Evolutionary conservation across 2,329 filamentous ascomycete genomes (phyloP).

Genomic region (Ophiostoma himal-ulmi): DNA sequence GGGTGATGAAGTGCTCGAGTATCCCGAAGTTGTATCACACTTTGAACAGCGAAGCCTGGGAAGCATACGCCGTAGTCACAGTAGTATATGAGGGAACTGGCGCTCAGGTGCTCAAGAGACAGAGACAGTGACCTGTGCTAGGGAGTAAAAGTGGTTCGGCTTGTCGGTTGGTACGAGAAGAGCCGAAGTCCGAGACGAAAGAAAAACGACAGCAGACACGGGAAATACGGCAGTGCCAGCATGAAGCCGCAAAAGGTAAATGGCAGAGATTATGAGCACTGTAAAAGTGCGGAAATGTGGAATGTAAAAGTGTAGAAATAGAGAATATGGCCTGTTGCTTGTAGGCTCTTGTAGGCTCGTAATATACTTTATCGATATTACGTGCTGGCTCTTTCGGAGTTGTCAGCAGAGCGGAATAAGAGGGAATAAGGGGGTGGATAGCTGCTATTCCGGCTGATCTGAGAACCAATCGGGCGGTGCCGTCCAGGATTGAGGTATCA

Average conservation of each 20-base stretch:
- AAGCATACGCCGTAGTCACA: background rate
- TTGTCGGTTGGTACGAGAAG: slow-evolving; percentile 13
- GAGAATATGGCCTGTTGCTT: background rate
- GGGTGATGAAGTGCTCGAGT: background rate
- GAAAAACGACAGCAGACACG: background rate
- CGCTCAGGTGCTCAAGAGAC: background rate
- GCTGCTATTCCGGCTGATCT: background rate
- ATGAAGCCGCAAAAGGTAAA: background rate
- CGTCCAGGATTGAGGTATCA: background rate
- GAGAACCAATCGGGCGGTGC: background rate
- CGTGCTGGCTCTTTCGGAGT: background rate
- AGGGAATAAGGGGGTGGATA: background rate
- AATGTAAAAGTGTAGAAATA: background rate
- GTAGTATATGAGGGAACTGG: background rate
- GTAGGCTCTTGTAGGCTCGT: background rate
- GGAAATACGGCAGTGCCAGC: background rate
- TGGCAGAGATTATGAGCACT: background rate
- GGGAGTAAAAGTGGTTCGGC: slow-evolving; percentile 13
- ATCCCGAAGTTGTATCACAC: background rate
- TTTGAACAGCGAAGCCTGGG: background rate
- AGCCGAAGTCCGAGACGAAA: slow-evolving; percentile 13
- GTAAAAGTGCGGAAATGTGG: background rate
- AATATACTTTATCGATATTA: background rate
- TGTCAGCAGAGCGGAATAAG: background rate
- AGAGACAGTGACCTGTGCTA: background rate